Percentiles rank a stretch among this genome's conserved stretches.
phyloP scores from a whole-genome alignment of 306 rosid genomes.

The Clitoria ternatea region DNA sequence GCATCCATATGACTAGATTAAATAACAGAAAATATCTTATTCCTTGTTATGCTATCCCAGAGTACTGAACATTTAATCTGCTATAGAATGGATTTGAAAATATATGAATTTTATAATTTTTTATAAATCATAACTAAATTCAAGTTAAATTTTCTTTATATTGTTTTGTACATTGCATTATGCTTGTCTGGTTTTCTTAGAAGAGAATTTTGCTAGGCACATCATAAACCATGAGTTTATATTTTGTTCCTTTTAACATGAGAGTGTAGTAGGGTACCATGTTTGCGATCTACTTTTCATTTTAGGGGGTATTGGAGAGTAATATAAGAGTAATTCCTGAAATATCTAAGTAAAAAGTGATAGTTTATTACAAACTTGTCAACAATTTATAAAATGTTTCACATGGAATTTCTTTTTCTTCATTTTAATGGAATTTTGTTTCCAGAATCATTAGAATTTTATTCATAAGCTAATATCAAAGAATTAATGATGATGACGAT shows the following conservation, averaged over 20 bases:
- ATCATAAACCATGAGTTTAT: background rate
- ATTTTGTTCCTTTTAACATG: background rate
- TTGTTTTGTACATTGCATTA: background rate
- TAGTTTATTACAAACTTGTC: background rate
- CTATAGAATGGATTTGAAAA: background rate
- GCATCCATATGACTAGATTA: background rate
- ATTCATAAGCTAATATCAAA: background rate
- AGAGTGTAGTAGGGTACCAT: background rate
- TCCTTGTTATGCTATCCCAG: background rate
- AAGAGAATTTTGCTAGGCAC: background rate
- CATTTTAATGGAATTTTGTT: background rate
- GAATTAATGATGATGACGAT: conserved; percentile 15
- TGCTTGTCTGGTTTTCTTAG: background rate
- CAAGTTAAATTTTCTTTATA: background rate
- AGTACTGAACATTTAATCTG: background rate
- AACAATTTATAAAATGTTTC: background rate
- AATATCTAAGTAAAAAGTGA: background rate
- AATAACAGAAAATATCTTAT: background rate
- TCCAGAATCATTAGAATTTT: background rate
- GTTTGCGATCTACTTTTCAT: background rate
- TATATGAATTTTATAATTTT: background rate
- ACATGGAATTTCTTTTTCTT: background rate
- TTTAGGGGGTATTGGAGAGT: background rate
- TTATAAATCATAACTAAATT: background rate
- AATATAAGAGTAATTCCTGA: background rate